Evolutionary conservation across 768 basidiomycete species (phyloP), one percentile per base, ranked within the genome.

Genomic region (Sistotremastrum suecicum): DNA sequence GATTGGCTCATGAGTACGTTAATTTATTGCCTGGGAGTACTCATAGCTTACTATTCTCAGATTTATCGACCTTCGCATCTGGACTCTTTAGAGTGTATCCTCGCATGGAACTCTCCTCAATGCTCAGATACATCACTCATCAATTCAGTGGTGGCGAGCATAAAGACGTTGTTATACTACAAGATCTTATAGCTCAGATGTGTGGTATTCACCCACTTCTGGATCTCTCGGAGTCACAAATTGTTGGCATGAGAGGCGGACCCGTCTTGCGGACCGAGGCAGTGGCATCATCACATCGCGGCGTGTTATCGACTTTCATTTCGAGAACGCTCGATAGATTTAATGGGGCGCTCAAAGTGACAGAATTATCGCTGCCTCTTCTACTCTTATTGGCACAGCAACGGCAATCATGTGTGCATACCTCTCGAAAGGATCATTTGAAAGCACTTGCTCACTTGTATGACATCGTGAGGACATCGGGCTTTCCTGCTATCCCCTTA

Each of bases 181-280:
- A 83, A 33, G 90, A 94, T 56, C 66, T 99, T 43, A 88, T 98
- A 43, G 83, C 80, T 74, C 87, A 89, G 59, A 94, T 97, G 89
- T 83, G 90, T 4, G 90, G 86, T 3, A 87, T 95, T 48, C 83
- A 94, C 55, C 88, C 90, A 3, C 66, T 95, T 43, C 86, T 88
- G 0, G 90, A 81, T 59, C 66, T 97, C 35, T 86, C 90, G 0
- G 89, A 95, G 49, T 70, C 79, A 0, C 92, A 98, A 60, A 78
- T 98, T 43, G 61, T 71, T 37, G 88, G 88, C 4, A 92, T 95
- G 79, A 87, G 85, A 5, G 89, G 92, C 40, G 95, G 95, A 3
- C 79, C 85, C 3, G 71, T 76, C 30, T 71, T 99, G 44, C 78
- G 90, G 32, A 80, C 82, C 38, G 94, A 98, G 65, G 84, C 88